phyloP scores from a whole-genome alignment of 169 alveolate genomes.

The Besnoitia besnoiti region DNA sequence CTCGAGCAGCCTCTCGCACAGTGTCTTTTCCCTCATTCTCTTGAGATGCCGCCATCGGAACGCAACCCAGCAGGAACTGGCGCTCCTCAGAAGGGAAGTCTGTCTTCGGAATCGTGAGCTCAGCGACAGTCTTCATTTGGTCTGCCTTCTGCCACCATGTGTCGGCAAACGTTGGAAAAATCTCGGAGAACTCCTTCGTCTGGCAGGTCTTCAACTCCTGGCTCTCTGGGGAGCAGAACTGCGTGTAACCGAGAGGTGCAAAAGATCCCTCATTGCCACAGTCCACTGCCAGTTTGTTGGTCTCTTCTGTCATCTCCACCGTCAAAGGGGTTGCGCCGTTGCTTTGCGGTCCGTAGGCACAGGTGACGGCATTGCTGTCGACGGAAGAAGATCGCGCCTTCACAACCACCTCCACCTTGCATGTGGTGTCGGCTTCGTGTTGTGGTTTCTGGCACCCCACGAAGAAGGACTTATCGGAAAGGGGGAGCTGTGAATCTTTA shows the following conservation, averaged over 20 bases:
- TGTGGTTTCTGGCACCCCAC: background rate
- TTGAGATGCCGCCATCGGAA: background rate
- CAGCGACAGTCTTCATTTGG: background rate
- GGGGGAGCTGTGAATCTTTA: background rate
- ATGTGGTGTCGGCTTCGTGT: no score
- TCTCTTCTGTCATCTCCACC: background rate
- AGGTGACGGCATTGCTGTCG: background rate
- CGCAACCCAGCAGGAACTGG: background rate
- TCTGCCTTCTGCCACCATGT: background rate
- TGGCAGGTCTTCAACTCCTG: background rate
- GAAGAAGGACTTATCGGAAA: background rate
- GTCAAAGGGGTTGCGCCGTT: background rate
- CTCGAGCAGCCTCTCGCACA: background rate
- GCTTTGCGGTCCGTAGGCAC: background rate
- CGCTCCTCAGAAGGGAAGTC: background rate
- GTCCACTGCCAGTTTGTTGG: background rate
- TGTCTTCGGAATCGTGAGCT: background rate
- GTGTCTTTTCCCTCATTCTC: background rate
- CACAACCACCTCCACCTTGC: background rate
- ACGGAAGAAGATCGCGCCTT: background rate
- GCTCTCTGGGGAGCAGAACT: background rate
- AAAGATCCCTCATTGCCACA: background rate
- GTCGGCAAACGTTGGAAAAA: background rate
- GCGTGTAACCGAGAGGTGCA: background rate
- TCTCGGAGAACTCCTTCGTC: background rate